phyloP scores from a whole-genome alignment of 2,329 filamentous ascomycete species.

The Aspergillus clavatus region DNA sequence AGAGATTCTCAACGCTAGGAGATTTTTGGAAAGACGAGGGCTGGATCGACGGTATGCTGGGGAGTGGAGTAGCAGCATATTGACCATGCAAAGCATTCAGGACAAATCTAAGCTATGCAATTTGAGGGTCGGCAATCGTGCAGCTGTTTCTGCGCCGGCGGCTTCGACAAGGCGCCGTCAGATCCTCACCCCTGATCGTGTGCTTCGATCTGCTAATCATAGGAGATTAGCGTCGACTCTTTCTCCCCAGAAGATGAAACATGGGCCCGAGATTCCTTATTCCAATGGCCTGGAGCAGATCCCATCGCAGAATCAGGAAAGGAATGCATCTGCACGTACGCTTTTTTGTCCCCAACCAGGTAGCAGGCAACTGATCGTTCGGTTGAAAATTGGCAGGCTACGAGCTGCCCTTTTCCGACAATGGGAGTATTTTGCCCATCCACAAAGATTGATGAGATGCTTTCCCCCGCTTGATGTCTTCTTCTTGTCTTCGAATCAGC shows the following conservation, averaged over 20 bases:
- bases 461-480: constrained; percentile 4
- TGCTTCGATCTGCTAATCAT: not conserved
- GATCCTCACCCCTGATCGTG: not conserved
- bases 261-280: not conserved
- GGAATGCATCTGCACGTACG: not conserved
- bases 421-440: not conserved
- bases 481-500: not conserved
- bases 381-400: not conserved
- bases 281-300: not conserved
- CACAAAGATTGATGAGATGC: not conserved
- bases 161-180: not conserved
- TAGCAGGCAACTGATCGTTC: not conserved
- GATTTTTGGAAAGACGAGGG: constrained; percentile 26
- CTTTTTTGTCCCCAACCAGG: not conserved
- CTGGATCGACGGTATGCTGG: constrained; percentile 29
- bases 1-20: constrained; percentile 29
- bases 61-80: constrained; percentile 29
- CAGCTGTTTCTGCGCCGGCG: not conserved
- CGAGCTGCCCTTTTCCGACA: not conserved
- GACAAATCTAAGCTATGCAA: constrained; percentile 6
- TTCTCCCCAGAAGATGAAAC: not conserved
- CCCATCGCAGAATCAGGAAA: not conserved
- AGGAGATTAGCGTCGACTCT: not conserved
- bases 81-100: constrained; percentile 10
- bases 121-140: constrained; percentile 15